Evolutionary conservation across 352 stramenopile genomes (phyloP).

Genomic region (Globisporangium recalcitrans): DNA sequence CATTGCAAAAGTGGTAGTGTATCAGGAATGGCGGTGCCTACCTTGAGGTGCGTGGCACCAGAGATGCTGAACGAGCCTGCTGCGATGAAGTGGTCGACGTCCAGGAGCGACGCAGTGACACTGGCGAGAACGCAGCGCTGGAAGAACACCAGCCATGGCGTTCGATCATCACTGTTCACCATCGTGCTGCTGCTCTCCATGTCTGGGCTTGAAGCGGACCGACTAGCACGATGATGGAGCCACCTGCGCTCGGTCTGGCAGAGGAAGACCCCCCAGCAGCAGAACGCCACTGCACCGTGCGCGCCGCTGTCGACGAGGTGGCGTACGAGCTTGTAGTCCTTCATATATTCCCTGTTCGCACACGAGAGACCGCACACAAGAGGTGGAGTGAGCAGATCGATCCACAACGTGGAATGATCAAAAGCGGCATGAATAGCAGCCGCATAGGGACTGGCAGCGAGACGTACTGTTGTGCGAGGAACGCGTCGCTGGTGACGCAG

Average conservation of each 20-base stretch:
- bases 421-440: no score
- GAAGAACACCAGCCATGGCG: conserved; percentile 26
- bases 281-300: conserved; percentile 51
- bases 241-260: conserved; percentile 22
- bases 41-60: conserved; percentile 50
- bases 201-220: conserved; percentile 7
- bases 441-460: no score
- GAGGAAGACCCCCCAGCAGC: conserved; percentile 56
- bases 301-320: conserved; percentile 61
- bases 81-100: conserved; percentile 73
- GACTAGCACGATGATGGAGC: not conserved
- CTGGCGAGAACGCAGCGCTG: conserved; percentile 38
- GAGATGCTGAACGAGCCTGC: conserved; percentile 46
- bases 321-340: conserved; percentile 36
- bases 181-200: not conserved
- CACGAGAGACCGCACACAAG: not conserved
- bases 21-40: conserved; percentile 5
- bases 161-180: not conserved
- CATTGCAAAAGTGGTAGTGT: not conserved
- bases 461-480: conserved; percentile 53
- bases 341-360: conserved; percentile 20
- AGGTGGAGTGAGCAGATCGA: no score
- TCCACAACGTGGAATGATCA: not conserved
- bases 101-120: conserved; percentile 40
- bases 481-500: conserved; percentile 49